These are phyloP conservation scores for Aspergillus aculeatinus DNA, from an alignment of 2,329 filamentous ascomycete species.

Conservation along the genomic window DNA sequence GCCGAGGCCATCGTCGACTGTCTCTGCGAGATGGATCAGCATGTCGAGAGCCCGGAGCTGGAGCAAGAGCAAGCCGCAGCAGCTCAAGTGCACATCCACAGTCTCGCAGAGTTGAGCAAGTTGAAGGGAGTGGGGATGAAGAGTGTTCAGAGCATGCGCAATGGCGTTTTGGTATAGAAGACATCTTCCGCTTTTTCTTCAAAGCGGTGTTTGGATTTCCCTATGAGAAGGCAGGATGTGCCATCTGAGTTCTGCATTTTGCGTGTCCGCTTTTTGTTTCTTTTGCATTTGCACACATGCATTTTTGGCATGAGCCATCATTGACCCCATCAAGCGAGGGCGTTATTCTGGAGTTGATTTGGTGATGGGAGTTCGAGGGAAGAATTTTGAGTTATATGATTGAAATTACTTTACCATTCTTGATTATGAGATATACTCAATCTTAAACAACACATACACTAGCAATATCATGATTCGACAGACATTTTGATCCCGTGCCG, in stretches of 20 bases:
- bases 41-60: slow-evolving; percentile 13
- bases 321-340: slow-evolving; percentile 26
- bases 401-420: slow-evolving; percentile 1
- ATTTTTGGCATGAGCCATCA: background rate
- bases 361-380: background rate
- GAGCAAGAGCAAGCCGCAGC: slow-evolving; percentile 16
- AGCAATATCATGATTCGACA: too few relatives aligned
- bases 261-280: background rate
- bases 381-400: background rate
- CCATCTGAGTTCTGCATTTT: too few relatives aligned
- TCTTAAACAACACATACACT: too few relatives aligned
- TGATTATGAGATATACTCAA: background rate
- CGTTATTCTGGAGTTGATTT: slow-evolving; percentile 7
- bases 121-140: slow-evolving; percentile 47
- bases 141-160: slow-evolving; percentile 50
- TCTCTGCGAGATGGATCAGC: slow-evolving; percentile 44
- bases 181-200: too few relatives aligned
- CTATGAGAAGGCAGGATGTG: too few relatives aligned
- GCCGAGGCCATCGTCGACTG: slow-evolving; percentile 50
- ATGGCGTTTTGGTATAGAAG: slow-evolving; percentile 39
- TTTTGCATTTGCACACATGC: slow-evolving; percentile 6
- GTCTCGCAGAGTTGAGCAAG: slow-evolving; percentile 41
- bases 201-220: too few relatives aligned
- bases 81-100: slow-evolving; percentile 34
- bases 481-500: too few relatives aligned